Evolutionary conservation across 108 stramenopile genomes (phyloP).

Genomic region (Ochromonas danica): DNA sequence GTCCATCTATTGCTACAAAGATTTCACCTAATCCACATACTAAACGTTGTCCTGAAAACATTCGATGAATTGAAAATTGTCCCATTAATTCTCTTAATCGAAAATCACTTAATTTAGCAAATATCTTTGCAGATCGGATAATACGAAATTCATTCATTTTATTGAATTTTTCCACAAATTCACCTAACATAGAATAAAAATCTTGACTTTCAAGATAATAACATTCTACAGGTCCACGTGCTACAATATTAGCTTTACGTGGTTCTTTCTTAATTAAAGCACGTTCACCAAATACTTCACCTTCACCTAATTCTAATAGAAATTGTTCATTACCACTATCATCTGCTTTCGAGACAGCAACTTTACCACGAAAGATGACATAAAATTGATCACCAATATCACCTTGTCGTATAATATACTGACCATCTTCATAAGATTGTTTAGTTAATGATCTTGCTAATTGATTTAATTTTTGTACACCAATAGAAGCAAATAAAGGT

Average conservation of each 20-base stretch:
- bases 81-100: slow-evolving; percentile 23
- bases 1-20: slow-evolving; percentile 22
- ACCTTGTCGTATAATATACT: slow-evolving; percentile 31
- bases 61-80: not conserved
- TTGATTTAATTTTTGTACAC: slow-evolving; percentile 29
- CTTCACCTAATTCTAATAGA: slow-evolving; percentile 2
- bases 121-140: not conserved
- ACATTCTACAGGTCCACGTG: slow-evolving; percentile 21
- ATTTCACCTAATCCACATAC: not conserved
- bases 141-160: slow-evolving; percentile 36
- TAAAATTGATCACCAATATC: not conserved
- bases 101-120: not conserved
- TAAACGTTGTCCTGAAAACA: slow-evolving; percentile 20
- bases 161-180: slow-evolving; percentile 19
- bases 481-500: not conserved
- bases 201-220: slow-evolving; percentile 27
- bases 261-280: slow-evolving; percentile 29
- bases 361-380: not conserved
- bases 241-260: slow-evolving; percentile 11
- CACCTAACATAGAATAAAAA: slow-evolving; percentile 30
- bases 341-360: not conserved
- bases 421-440: slow-evolving; percentile 25
- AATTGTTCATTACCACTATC: not conserved
- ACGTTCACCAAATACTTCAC: slow-evolving; percentile 15
- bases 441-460: slow-evolving; percentile 32